phyloP scores from a whole-genome alignment of 345 rosid species.

The Balakata baccata region DNA sequence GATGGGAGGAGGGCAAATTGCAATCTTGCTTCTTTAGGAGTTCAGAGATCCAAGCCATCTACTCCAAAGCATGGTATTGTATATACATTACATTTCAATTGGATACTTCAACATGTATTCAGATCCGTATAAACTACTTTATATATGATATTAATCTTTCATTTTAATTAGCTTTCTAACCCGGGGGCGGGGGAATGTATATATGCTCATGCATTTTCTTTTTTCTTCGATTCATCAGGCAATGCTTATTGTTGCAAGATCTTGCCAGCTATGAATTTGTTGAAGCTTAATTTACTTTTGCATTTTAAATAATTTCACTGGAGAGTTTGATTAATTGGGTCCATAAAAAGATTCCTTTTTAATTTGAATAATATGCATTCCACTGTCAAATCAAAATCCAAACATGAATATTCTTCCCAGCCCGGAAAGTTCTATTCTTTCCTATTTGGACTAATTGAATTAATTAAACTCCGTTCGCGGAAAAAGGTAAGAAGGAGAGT shows the following conservation, averaged over 20 bases:
- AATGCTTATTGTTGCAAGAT: background rate
- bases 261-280: too few species aligned
- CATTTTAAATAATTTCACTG: too few species aligned
- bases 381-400: conserved; percentile 14
- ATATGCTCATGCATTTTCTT: too few species aligned
- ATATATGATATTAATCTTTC: too few species aligned
- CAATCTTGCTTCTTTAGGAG: conserved; percentile 91
- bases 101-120: background rate
- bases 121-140: background rate
- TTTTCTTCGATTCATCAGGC: background rate
- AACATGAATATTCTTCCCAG: conserved; percentile 42
- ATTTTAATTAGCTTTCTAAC: too few species aligned
- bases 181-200: too few species aligned
- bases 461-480: too few species aligned
- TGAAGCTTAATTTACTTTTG: too few species aligned
- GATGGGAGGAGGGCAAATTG: conserved; percentile 98
- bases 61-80: conserved; percentile 75
- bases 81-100: background rate
- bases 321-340: background rate
- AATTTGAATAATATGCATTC: conserved; percentile 1
- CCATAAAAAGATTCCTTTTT: conserved; percentile 22
- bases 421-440: conserved; percentile 20
- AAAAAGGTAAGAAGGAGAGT: too few species aligned
- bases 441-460: background rate
- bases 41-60: conserved; percentile 96